These are phyloP conservation scores for Mercurialis annua DNA, from an alignment of 345 rosid genomes.

Conservation along the genomic window DNA sequence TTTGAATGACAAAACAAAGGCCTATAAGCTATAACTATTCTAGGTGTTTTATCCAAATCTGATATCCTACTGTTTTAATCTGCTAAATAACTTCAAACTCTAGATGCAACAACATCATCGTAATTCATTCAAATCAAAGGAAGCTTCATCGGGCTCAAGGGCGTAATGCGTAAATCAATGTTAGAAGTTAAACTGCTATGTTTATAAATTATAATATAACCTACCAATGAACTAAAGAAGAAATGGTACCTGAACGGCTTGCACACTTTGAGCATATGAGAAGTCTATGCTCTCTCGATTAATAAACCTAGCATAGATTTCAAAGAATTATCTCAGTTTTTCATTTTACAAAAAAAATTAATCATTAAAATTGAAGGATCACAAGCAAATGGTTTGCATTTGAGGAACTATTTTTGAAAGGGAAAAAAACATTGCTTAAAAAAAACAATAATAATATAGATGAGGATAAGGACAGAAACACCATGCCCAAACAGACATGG, in stretches of 20 bases:
- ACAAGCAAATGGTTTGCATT: slow-evolving; percentile 70
- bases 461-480: slow-evolving; percentile 8
- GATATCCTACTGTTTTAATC: too few species aligned
- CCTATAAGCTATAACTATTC: too few species aligned
- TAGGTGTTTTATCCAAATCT: too few species aligned
- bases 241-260: slow-evolving; percentile 76
- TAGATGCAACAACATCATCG: too few species aligned
- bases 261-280: slow-evolving; percentile 86
- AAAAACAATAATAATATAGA: background rate
- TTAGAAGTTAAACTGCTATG: too few species aligned
- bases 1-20: too few species aligned
- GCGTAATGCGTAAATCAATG: too few species aligned
- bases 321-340: background rate
- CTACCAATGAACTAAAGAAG: background rate
- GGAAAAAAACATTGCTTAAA: slow-evolving; percentile 5
- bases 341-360: background rate
- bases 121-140: too few species aligned
- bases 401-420: slow-evolving; percentile 51
- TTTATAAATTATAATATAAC: too few species aligned
- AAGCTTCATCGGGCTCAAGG: too few species aligned
- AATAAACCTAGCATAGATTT: slow-evolving; percentile 52
- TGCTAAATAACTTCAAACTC: too few species aligned
- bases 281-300: slow-evolving; percentile 88
- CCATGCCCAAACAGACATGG: background rate
- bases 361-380: slow-evolving; percentile 85